Evolutionary conservation across 139 green algal species (phyloP).

Genomic region (Chlorella sp.): DNA sequence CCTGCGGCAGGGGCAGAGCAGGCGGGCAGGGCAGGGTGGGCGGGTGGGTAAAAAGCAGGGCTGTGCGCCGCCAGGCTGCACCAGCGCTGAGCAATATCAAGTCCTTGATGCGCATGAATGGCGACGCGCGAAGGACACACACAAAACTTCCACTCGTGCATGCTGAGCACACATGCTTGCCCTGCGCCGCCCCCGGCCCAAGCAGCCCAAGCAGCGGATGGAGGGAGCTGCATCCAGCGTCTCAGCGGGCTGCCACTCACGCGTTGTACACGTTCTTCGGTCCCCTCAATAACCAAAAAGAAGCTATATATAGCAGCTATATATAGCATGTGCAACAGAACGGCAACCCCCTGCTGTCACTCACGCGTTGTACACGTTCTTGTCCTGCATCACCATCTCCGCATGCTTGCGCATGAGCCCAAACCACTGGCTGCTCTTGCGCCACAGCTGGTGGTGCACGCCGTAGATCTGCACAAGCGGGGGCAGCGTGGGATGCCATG

Average conservation of each 20-base stretch:
- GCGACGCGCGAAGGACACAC: no score
- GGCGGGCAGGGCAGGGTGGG: no score
- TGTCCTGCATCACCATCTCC: conserved; percentile 26
- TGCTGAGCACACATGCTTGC: no score
- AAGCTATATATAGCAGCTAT: not conserved
- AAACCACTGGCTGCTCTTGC: conserved; percentile 44
- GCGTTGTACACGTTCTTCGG: not conserved
- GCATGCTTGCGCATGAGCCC: conserved; percentile 35
- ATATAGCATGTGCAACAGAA: not conserved
- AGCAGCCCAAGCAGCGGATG: not conserved
- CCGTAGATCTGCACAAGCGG: not conserved
- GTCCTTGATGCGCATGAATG: no score
- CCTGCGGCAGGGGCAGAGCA: no score
- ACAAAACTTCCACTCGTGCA: no score
- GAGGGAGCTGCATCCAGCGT: no score
- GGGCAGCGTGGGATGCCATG: not conserved
- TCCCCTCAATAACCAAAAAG: conserved; percentile 22
- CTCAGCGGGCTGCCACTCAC: conserved; percentile 14
- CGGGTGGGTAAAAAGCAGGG: no score
- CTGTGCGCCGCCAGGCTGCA: no score
- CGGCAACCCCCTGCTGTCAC: not conserved
- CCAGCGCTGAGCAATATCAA: no score
- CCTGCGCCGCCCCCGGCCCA: no score
- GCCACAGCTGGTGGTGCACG: not conserved
- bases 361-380: conserved; percentile 22